Base-by-base conservation (phyloP, 495 filamentous ascomycete species). In the Ascobolus immersus region DNA sequence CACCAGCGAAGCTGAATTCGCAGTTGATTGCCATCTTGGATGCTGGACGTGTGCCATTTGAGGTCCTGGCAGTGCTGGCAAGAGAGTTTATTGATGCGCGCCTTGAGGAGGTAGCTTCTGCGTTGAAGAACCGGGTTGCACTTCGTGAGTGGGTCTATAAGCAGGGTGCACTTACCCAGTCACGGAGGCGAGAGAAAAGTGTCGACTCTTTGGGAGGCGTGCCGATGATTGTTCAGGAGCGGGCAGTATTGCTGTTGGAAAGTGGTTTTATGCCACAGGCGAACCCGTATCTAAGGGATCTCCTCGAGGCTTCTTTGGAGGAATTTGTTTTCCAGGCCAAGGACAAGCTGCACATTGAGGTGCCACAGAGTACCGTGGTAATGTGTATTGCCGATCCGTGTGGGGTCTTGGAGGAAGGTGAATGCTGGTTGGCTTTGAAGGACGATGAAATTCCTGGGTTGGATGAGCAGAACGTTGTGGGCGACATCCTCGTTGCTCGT, bases 361-460 rank as follows among this genome's bases (percentile, higher is more conserved):
- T 92, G 5, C 67, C 64, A 0, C 57, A 65, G n/a, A 86, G 80
- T 0, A 74, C 79, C 0, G 73, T 73, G 44, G 60, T 73, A 0
- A 78, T 68, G 44, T 89, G 84, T 53, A 67, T 89, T 14, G 69
- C 77, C 1, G 84, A 93, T 52, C 78, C 78, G 4, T 62, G 61
- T 18, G 68, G 62, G 0, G 55, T 77, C 0, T 56, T 93, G 0
- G 58, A 69, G 28, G 67, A 73, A 38, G 64, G 71, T 23, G 77
- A 92, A 41, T 61, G 92, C 2, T 77, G 84, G 34, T 50, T 93
- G 8, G 64, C 65, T 5, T 84, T 93, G 39, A 35, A 69, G 71
- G 24, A 47, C 57, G 1, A 66, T 71, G 17, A 55, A 64, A 6
- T 19, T 66, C 64, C 18, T 65, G 61, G 24, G 73, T 69, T 39